phyloP scores from a whole-genome alignment of 2,329 filamentous ascomycete genomes.

The Ascochyta koolunga region DNA sequence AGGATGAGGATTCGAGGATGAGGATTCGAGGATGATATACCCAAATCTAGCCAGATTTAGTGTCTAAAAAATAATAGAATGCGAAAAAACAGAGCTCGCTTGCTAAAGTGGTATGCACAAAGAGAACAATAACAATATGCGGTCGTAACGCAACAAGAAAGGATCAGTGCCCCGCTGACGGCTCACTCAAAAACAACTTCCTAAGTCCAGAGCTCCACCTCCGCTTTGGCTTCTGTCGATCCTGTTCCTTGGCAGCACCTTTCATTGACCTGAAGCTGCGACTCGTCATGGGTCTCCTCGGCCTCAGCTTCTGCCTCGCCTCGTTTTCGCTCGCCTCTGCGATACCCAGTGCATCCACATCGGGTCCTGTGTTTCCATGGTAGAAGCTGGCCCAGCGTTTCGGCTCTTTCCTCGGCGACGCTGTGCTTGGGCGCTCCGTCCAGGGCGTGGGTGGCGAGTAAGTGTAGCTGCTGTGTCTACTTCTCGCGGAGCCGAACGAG shows the following conservation, averaged over 20 bases:
- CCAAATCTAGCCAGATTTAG: too few relatives aligned
- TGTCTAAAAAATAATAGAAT: too few relatives aligned
- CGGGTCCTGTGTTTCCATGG: background rate
- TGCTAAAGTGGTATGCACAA: conserved; percentile 1
- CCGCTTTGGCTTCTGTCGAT: conserved; percentile 20
- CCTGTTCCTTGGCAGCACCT: conserved; percentile 13
- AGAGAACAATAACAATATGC: background rate
- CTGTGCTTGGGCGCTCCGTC: conserved; percentile 13
- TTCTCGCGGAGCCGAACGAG: conserved; percentile 17
- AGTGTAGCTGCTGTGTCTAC: conserved; percentile 15
- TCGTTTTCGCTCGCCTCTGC: conserved; percentile 2
- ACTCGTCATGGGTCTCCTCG: conserved; percentile 5
- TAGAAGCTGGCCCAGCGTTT: conserved; percentile 15
- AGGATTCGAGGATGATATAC: too few relatives aligned
- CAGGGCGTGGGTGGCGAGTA: conserved; percentile 12
- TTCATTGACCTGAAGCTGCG: conserved; percentile 12
- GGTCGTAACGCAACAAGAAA: background rate
- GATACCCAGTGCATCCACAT: conserved; percentile 11
- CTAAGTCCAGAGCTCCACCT: conserved; percentile 32
- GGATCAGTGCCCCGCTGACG: background rate
- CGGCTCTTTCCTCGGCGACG: conserved; percentile 9
- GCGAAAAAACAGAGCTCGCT: background rate
- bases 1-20: too few relatives aligned
- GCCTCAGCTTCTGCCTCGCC: background rate
- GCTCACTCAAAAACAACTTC: conserved; percentile 24